Base-by-base conservation (phyloP, 805 yeast species). In the Dipodascus albidus region DNA sequence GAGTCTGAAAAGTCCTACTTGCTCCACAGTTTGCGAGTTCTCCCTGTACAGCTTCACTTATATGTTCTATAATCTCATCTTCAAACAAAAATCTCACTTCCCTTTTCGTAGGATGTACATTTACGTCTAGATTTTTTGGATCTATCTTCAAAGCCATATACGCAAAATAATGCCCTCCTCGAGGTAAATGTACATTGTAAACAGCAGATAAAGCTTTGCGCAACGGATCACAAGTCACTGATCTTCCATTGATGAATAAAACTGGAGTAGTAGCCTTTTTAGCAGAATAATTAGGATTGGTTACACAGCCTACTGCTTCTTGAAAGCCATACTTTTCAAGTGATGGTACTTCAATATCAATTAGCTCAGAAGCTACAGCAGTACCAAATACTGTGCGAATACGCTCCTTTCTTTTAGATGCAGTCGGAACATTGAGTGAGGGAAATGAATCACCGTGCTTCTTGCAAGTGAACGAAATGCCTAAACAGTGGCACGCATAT, bases 101-200 rank as follows among this genome's bases (percentile, higher is more conserved):
- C 55, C 91, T 76, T 60, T 93, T 93, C 0, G 98, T 91, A 0
- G 99, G 99, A 64, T 93, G 99, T 14, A 93, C 83, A 64, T 93
- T 93, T 15, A 93, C 98, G 65, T 93, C 99, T 4, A 93, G 74
- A 56, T 83, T 82, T 33, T 68, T 69, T 0, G 96, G 86, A 21
- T 74, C 71, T 1, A 93, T 79, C 19, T 71, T 70, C n/a, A 93
- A 64, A 50, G 86, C 74, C 52, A 93, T 55, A 66, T 89, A 93
- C 0, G 87, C 74, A 64, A 93, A 93, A 0, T 95, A 84, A 58
- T 75, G 79, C 48, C 73, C 74, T 0, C 95, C 95, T 59, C 83
- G 86, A 0, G 97, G 96, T 19, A 91, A 67, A 63, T 78, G 86
- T 2, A 76, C 67, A 19, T 81, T 73, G 62, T 81, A 89, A 0